Conservation (phyloP, 1,284 basidiomycete species). For the Irpex lacteus region DNA sequence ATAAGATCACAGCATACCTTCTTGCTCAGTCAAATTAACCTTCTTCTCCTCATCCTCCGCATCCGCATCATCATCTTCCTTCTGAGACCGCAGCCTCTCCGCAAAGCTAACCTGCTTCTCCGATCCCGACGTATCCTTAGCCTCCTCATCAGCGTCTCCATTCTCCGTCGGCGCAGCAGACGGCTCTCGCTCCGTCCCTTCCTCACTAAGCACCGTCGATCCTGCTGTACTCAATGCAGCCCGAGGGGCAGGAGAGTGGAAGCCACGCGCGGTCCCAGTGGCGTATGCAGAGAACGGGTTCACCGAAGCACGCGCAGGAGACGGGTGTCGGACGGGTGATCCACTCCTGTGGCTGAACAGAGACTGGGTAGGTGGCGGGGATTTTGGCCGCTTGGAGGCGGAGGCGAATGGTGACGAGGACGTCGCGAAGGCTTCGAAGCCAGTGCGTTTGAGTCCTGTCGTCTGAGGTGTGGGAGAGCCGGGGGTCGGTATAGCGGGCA, state of each 20-base stretch:
- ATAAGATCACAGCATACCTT: conserved; percentile 46
- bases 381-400: conserved; percentile 34
- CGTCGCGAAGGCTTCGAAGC: conserved; percentile 75
- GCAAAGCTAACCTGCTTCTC: conserved; percentile 43
- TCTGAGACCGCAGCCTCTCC: conserved; percentile 56
- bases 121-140: conserved; percentile 30
- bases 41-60: conserved; percentile 51
- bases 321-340: conserved; percentile 16
- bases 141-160: conserved; percentile 35
- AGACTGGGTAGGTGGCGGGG: conserved; percentile 22
- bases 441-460: conserved; percentile 32
- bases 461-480: conserved; percentile 17
- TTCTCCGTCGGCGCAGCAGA: conserved; percentile 18
- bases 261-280: conserved; percentile 43
- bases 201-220: conserved; percentile 33
- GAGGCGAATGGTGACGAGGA: conserved; percentile 69
- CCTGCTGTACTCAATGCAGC: conserved; percentile 42
- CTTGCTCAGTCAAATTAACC: conserved; percentile 63
- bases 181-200: conserved; percentile 15
- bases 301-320: conserved; percentile 17
- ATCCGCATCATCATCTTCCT: conserved; percentile 33
- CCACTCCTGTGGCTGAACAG: conserved; percentile 13
- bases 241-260: conserved; percentile 40
- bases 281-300: conserved; percentile 66
- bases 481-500: conserved; percentile 15